Base-by-base conservation (phyloP, 257 asterid genomes). In the Asclepias syriaca region DNA sequence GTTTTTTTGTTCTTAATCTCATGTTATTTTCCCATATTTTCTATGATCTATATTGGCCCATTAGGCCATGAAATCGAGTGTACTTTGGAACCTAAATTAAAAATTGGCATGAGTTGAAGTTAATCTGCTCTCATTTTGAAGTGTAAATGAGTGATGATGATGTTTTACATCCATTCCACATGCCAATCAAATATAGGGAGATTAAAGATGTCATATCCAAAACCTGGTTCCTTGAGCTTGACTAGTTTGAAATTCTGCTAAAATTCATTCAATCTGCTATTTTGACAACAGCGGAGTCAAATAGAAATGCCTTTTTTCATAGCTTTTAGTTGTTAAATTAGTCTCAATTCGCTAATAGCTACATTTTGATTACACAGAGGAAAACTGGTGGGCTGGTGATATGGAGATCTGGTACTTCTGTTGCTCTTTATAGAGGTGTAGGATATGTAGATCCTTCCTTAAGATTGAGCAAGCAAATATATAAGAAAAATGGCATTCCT, bases 351-450 rank as follows among this genome's bases (percentile, higher is more conserved):
- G 56, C 71, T 68, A 73, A 75, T 67, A 43, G 37, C 53, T 65
- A 43, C 65, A 45, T 82, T 80, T 82, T 32, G 54, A n/a, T 70
- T 76, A 53, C 82, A 72, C 81, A 94, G 99, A 87, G 96, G 74
- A 94, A 87, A 88, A 94, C 98, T 58, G 98, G 99, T 77, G 99
- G 99, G 50, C 77, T 92, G 87, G 97, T 92, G 61, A 80, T 95
- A 75, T 95, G 98, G 98, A 89, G 99, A 78, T 95, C 99, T 21
- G 98, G 97, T 77, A 87, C 96, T 66, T 95, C 98, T 34, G 75
- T 95, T 70, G 76, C 96, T 64, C 85, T 95, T 69, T 95, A 95
- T 71, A 87, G 97, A 86, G 98, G 98, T 3, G 88, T 81, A 76
- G 85, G 86, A 43, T 90, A 87, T 53, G 90, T 85, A 72, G 86